Evolutionary conservation across 2,329 filamentous ascomycete species (phyloP).

Genomic region (Exophiala alcalophila): DNA sequence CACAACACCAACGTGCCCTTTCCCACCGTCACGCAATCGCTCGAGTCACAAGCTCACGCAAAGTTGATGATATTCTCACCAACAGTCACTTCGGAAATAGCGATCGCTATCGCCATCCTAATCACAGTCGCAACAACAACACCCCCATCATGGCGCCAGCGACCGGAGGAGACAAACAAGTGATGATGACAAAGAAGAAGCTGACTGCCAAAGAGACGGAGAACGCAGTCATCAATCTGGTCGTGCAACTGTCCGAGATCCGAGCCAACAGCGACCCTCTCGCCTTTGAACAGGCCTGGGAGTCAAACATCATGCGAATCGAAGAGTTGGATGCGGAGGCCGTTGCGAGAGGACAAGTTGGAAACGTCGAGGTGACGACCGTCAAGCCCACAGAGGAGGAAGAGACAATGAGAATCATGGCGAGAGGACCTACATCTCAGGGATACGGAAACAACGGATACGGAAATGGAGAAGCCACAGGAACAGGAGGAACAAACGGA

Average conservation of each 20-base stretch:
- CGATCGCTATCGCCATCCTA: no score
- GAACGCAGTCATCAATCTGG: slow-evolving; percentile 19
- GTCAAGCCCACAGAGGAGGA: not conserved
- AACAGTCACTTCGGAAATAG: no score
- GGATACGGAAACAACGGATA: no score
- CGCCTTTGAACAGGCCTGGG: slow-evolving; percentile 17
- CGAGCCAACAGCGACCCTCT: slow-evolving; percentile 15
- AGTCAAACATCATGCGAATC: slow-evolving; percentile 17
- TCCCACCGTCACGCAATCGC: slow-evolving; percentile 2
- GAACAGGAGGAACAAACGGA: no score
- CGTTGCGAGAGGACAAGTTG: not conserved
- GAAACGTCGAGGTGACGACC: not conserved
- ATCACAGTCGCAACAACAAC: no score
- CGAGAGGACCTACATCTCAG: no score
- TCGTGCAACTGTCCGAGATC: slow-evolving; percentile 9
- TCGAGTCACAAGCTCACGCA: slow-evolving; percentile 1
- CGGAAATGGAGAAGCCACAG: no score
- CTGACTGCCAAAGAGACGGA: slow-evolving; percentile 16
- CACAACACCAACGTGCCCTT: no score
- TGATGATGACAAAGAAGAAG: no score
- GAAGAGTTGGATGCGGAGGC: slow-evolving; percentile 15
- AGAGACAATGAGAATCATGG: not conserved
- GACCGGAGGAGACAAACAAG: no score
- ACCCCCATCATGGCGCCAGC: not conserved
- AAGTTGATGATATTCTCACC: no score